phyloP scores from a whole-genome alignment of 2,329 filamentous ascomycete species.

The Pestalotiopsis sp. region DNA sequence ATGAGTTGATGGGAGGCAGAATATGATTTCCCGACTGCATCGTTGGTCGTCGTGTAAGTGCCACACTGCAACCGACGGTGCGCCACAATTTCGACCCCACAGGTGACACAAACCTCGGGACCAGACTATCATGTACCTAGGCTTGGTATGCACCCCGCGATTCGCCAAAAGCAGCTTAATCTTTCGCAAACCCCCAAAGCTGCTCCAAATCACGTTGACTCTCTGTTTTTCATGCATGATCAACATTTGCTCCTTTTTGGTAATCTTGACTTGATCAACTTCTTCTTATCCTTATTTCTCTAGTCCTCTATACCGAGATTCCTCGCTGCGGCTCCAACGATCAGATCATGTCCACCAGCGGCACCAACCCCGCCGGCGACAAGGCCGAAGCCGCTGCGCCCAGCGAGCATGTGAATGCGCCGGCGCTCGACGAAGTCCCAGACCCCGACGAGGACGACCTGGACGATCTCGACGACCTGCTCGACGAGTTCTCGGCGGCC shows the following conservation, averaged over 20 bases:
- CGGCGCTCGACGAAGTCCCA: conserved; percentile 61
- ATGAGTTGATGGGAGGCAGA: no score
- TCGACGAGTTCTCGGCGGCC: conserved; percentile 82
- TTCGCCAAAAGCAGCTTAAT: neutral
- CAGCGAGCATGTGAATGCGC: conserved; percentile 27
- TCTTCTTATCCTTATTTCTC: neutral
- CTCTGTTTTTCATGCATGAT: neutral
- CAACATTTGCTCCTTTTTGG: neutral
- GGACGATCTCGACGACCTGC: conserved; percentile 92
- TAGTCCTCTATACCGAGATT: neutral
- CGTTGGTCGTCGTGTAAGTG: neutral
- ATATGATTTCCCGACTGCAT: no score
- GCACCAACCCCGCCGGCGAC: neutral
- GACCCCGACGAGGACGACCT: conserved; percentile 93
- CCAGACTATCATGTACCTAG: neutral
- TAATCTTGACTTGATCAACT: neutral
- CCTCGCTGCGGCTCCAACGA: no score
- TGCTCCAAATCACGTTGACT: neutral
- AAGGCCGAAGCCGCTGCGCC: conserved; percentile 17
- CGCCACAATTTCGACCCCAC: conserved; percentile 5
- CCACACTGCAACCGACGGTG: neutral
- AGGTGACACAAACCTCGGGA: conserved; percentile 10
- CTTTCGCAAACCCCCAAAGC: neutral
- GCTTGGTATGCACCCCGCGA: conserved; percentile 9
- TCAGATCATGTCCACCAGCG: conserved; percentile 5